Base-by-base conservation (phyloP, 2,329 filamentous ascomycete species). In the Dactylellina parvicollis region DNA sequence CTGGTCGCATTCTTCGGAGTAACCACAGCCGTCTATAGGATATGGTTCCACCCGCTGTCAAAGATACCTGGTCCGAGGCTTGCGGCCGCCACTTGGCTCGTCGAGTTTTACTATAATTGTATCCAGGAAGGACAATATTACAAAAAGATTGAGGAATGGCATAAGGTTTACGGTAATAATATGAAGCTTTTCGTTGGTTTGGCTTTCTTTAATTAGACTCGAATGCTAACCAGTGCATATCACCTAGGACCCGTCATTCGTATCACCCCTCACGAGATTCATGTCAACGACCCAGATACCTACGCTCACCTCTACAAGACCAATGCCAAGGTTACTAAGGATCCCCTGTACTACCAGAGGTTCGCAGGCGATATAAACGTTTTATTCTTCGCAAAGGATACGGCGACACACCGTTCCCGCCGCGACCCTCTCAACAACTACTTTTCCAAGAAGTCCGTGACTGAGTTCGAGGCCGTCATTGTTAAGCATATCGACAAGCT, bases 21-120 rank as follows among this genome's bases (percentile, higher is more conserved):
- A 54, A 46, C 32, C 16, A 55, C 42, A 12, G 57, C 59, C 22
- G 34, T 78, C 9, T 77, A 79, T 32, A 77, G 78, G 8, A 38
- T 79, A 18, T 78, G 76, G 76, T 78, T 80, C 42, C 78, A 80
- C 46, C 79, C 79, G 2, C 75, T 80, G 1, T 73, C 78, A 18
- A 77, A 78, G 32, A 72, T 79, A n/a, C 79, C 79, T 0, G 79
- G 79, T 0, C 79, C 79, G 0, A 66, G 72, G 5, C 54, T 77
- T 4, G 66, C 77, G 16, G 76, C 78, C 8, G 74, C 75, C 2
- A 75, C 72, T 1, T 74, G 75, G 34, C 61, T 76, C 0, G 57
- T 61, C 12, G 57, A 61, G 14, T 61, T 61, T 49, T 61, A 52
- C n/a, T 61, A 61, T 61, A 61, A 61, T 20, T 24, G 42, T 22